Conservation (phyloP, 108 stramenopile species). For the Asterionellopsis glacialis region DNA sequence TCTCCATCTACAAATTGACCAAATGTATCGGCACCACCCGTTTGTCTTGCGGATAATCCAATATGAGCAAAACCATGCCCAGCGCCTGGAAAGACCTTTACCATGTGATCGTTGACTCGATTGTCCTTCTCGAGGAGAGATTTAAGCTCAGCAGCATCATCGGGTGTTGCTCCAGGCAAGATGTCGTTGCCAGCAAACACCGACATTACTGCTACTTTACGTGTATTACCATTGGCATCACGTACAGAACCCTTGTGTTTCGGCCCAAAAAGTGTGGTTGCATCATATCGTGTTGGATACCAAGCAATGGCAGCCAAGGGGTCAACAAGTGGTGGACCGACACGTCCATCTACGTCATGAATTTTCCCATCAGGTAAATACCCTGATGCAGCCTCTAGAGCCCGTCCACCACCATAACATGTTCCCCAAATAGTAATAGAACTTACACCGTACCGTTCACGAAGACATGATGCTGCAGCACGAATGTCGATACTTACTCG, state of each 20-base stretch:
- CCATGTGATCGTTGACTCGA: constrained; percentile 73
- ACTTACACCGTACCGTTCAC: constrained; percentile 72
- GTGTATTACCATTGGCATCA: constrained; percentile 8
- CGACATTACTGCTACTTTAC: constrained; percentile 69
- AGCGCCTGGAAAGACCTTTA: constrained; percentile 79
- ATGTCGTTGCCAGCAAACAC: constrained; percentile 71
- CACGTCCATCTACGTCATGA: constrained; percentile 56
- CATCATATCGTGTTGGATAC: constrained; percentile 84
- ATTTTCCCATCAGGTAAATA: constrained; percentile 52
- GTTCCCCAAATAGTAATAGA: constrained; percentile 79
- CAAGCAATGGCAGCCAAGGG: constrained; percentile 75
- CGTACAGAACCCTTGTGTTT: constrained; percentile 8
- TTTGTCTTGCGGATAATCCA: constrained; percentile 11
- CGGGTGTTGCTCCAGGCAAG: constrained; percentile 58
- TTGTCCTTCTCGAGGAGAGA: constrained; percentile 52
- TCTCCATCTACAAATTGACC: constrained; percentile 61
- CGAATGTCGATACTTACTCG: constrained; percentile 82
- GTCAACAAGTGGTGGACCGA: constrained; percentile 62
- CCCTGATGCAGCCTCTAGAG: constrained; percentile 73
- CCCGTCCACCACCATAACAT: constrained; percentile 80
- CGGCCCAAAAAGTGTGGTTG: constrained; percentile 51
- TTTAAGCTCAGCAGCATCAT: constrained; percentile 63
- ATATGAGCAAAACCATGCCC: constrained; percentile 80
- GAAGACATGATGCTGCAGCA: constrained; percentile 68
- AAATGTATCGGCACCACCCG: constrained; percentile 11